phyloP scores from a whole-genome alignment of 768 basidiomycete species.

The Cantharellus cinnabarinus region DNA sequence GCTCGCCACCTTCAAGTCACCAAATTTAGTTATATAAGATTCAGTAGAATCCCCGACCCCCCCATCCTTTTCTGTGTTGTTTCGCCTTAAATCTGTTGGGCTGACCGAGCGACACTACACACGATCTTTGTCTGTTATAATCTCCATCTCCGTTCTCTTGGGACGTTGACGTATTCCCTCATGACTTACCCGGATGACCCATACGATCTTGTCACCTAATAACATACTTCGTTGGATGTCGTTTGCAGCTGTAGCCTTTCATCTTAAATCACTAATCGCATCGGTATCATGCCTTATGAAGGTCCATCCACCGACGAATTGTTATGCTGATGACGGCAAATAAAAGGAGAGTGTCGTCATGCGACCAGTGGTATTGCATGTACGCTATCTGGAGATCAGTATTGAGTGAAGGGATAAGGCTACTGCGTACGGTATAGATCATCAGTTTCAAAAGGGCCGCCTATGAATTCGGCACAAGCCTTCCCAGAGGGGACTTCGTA shows the following conservation, averaged over 20 bases:
- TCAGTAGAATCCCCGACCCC: no score
- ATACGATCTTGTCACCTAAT: neutral
- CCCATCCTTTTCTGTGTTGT: no score
- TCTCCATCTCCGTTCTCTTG: neutral
- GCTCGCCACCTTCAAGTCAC: neutral
- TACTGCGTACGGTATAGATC: neutral
- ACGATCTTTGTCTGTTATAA: neutral
- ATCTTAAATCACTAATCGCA: neutral
- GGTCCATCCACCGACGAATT: neutral
- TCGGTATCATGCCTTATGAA: neutral
- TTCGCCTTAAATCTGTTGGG: no score
- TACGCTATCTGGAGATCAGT: neutral
- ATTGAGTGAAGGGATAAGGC: neutral
- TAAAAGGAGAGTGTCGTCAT: neutral
- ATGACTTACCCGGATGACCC: neutral
- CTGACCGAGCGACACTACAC: neutral
- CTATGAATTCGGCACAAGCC: neutral
- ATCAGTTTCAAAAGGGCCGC: neutral
- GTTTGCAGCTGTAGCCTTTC: neutral
- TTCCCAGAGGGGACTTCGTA: neutral
- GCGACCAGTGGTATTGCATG: neutral
- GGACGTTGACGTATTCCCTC: neutral
- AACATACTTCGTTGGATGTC: neutral
- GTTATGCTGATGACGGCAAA: neutral
- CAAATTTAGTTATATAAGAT: no score